Evolutionary conservation across 768 basidiomycete genomes (phyloP).

Genomic region (Kockovaella imperatae): DNA sequence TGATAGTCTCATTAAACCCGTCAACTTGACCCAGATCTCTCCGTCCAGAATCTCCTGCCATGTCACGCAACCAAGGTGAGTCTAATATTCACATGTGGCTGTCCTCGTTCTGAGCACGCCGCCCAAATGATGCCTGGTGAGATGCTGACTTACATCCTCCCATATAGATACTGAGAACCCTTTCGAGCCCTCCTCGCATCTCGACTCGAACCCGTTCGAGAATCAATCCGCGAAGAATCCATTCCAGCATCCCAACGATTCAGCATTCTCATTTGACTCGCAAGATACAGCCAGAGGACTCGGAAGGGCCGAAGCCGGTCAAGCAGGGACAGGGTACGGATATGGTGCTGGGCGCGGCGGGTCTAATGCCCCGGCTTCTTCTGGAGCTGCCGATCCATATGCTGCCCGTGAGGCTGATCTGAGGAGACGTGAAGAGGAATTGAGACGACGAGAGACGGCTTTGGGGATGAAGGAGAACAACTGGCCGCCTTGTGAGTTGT

Average conservation of each 20-base stretch:
- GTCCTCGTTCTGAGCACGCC: too few species aligned
- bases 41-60: too few species aligned
- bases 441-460: conserved; percentile 71
- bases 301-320: not conserved
- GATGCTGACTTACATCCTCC: too few species aligned
- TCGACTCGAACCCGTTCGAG: conserved; percentile 35
- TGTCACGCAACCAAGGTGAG: too few species aligned
- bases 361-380: too few species aligned
- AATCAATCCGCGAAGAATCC: conserved; percentile 29
- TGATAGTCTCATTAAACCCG: too few species aligned
- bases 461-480: conserved; percentile 67
- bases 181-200: conserved; percentile 16
- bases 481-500: conserved; percentile 75
- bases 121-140: too few species aligned
- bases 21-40: too few species aligned
- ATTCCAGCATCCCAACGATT: conserved; percentile 33
- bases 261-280: conserved; percentile 35
- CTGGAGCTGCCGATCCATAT: not conserved
- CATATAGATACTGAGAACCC: too few species aligned
- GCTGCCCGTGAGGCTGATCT: conserved; percentile 13
- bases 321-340: not conserved
- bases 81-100: too few species aligned
- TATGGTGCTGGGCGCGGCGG: conserved; percentile 7
- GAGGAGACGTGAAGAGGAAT: conserved; percentile 50
- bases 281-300: conserved; percentile 18